Evolutionary conservation across 306 rosid genomes (phyloP).

Genomic region (Benincasa hispida): DNA sequence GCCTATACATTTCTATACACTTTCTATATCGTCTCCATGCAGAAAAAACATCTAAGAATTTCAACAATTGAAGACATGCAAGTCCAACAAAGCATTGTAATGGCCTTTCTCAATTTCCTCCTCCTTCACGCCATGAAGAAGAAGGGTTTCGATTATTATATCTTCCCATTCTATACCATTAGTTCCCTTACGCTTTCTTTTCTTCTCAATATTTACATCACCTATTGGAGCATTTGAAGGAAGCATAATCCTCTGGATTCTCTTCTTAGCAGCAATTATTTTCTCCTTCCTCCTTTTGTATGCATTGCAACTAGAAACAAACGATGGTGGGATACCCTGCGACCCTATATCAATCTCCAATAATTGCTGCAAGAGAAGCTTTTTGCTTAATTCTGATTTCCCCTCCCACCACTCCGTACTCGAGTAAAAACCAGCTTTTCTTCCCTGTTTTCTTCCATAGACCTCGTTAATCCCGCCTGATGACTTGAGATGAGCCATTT

Average conservation of each 20-base stretch:
- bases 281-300: constrained; percentile 41
- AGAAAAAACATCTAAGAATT: constrained; percentile 8
- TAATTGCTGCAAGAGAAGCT: constrained; percentile 42
- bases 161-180: constrained; percentile 65
- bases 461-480: constrained; percentile 15
- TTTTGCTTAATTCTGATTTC: constrained; percentile 56
- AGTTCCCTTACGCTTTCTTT: constrained; percentile 27
- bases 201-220: constrained; percentile 14
- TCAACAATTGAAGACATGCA: constrained; percentile 52
- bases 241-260: constrained; percentile 39
- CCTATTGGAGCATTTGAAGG: constrained; percentile 18
- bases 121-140: constrained; percentile 60
- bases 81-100: constrained; percentile 46
- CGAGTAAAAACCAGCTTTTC: constrained; percentile 11
- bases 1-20: neutral
- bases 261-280: constrained; percentile 50
- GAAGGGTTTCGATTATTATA: constrained; percentile 62
- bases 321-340: constrained; percentile 64
- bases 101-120: constrained; percentile 85
- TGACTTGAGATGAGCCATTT: constrained; percentile 8
- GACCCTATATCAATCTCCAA: constrained; percentile 62
- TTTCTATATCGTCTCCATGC: neutral
- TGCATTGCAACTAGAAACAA: constrained; percentile 29
- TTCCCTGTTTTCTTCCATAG: constrained; percentile 13
- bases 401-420: constrained; percentile 77